Base-by-base conservation (phyloP, 352 stramenopile species). In the Lagenidium giganteum region DNA sequence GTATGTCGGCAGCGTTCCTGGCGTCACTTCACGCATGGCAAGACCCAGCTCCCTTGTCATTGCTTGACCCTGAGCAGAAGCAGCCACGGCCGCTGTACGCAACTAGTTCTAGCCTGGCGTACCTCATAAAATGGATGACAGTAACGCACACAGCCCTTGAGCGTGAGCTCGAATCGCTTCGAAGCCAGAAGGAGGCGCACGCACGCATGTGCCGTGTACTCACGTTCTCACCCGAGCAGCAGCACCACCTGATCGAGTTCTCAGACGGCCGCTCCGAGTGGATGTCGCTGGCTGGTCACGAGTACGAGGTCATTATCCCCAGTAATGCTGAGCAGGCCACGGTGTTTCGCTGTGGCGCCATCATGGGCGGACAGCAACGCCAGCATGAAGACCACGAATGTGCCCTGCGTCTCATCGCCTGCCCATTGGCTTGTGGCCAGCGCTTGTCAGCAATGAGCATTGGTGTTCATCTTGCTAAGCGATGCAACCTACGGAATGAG, bases 361-460 rank as follows among this genome's bases (percentile, higher is more conserved):
- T 79, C 3, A 16, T 25, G 7, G 66, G 57, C 0, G 21, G 46
- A 3, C 24, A 38, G 6, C 24, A 43, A 0, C 4, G 29, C 3
- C 1, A 12, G 3, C 80, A 92, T 29, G 54, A 68, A 7, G 23
- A 45, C 16, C 25, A 55, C 1, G 51, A 70, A 3, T 92, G 80
- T 22, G 40, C 38, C 11, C 60, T 82, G 8, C 75, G 76, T 1
- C 57, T 84, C 7, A 42, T 88, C 0, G 16, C 57, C 9, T 92
- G 80, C 44, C 80, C 77, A n/a, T 47, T 89, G 0, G 57, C 49
- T 3, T 92, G 80, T 38, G 72, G 74, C 1, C 76, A 90, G 50
- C 63, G 62, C 11, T 48, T 88, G n/a, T 49, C 64, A 8, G 54
- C 49, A 0, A 49, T 72, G n/a, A 46, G 42, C 2, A 27, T 87